These are phyloP conservation scores for Atractiella rhizophila DNA, from an alignment of 768 basidiomycete genomes.

Conservation along the genomic window DNA sequence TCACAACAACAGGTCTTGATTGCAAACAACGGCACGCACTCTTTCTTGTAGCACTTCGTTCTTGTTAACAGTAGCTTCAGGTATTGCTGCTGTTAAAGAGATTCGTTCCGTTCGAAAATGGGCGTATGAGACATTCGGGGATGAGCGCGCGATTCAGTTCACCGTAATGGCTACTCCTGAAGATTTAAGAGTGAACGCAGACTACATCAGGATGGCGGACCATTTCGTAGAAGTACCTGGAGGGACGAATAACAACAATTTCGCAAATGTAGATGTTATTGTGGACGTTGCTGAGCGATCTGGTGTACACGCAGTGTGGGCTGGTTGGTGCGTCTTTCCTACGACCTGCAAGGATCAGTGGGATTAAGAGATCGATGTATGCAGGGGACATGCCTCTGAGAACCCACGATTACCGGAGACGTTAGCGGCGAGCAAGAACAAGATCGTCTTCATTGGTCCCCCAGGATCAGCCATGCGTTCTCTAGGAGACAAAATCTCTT, in stretches of 20 bases:
- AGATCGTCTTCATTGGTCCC: slow-evolving; percentile 96
- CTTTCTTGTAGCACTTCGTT: slow-evolving; percentile 1
- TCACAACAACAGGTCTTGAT: slow-evolving; percentile 52
- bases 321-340: slow-evolving; percentile 44
- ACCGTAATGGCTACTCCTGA: slow-evolving; percentile 99
- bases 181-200: slow-evolving; percentile 81
- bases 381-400: slow-evolving; percentile 79
- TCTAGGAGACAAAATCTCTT: slow-evolving; percentile 96
- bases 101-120: slow-evolving; percentile 97
- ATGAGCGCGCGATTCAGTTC: slow-evolving; percentile 86
- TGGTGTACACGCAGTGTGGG: slow-evolving; percentile 98
- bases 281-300: slow-evolving; percentile 92
- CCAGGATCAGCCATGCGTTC: slow-evolving; percentile 98
- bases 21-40: slow-evolving; percentile 64
- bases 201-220: slow-evolving; percentile 99
- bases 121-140: slow-evolving; percentile 97
- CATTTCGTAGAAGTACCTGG: slow-evolving; percentile 97
- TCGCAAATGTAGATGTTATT: slow-evolving; percentile 96
- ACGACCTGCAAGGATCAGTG: background rate
- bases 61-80: slow-evolving; percentile 23
- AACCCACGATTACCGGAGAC: slow-evolving; percentile 90
- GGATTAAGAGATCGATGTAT: background rate
- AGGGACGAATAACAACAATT: slow-evolving; percentile 96
- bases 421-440: slow-evolving; percentile 68
- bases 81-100: slow-evolving; percentile 97